phyloP scores from a whole-genome alignment of 1,284 basidiomycete genomes.

The Sporisorium scitamineum region DNA sequence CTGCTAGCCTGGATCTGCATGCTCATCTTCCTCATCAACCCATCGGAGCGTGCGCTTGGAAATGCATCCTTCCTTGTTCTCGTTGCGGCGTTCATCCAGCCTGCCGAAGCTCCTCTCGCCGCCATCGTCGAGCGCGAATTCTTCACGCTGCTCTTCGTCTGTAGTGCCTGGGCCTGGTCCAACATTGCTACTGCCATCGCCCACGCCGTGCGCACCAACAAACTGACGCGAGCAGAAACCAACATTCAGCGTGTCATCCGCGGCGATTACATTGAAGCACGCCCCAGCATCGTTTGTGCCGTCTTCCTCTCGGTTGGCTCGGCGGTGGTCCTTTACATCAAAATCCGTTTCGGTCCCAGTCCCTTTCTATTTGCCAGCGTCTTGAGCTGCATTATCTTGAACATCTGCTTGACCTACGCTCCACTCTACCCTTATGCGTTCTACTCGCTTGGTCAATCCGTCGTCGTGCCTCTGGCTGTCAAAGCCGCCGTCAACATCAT shows the following conservation, averaged over 20 bases:
- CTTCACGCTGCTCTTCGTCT: constrained; percentile 74
- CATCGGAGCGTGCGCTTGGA: constrained; percentile 73
- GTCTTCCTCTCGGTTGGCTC: constrained; percentile 78
- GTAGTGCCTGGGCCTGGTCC: constrained; percentile 77
- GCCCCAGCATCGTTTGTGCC: constrained; percentile 76
- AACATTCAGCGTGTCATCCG: constrained; percentile 44
- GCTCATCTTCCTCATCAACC: constrained; percentile 76
- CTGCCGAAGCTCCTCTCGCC: constrained; percentile 78
- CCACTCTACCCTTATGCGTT: constrained; percentile 78
- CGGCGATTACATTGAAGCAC: constrained; percentile 50
- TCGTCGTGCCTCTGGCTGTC: constrained; percentile 76
- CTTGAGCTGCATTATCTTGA: constrained; percentile 73
- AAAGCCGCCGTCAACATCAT: constrained; percentile 76
- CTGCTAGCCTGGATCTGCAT: constrained; percentile 77
- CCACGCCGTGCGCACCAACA: constrained; percentile 74
- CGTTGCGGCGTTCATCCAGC: constrained; percentile 77
- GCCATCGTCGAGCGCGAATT: constrained; percentile 79
- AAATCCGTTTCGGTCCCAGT: constrained; percentile 76
- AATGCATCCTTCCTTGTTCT: constrained; percentile 78
- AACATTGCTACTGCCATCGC: constrained; percentile 78
- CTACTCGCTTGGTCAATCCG: constrained; percentile 75
- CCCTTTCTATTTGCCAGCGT: constrained; percentile 76
- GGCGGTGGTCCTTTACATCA: constrained; percentile 76
- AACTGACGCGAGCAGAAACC: constrained; percentile 71
- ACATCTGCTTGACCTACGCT: constrained; percentile 76